Evolutionary conservation across 768 basidiomycete species (phyloP).

Genomic region (Leccinum barrowsii): DNA sequence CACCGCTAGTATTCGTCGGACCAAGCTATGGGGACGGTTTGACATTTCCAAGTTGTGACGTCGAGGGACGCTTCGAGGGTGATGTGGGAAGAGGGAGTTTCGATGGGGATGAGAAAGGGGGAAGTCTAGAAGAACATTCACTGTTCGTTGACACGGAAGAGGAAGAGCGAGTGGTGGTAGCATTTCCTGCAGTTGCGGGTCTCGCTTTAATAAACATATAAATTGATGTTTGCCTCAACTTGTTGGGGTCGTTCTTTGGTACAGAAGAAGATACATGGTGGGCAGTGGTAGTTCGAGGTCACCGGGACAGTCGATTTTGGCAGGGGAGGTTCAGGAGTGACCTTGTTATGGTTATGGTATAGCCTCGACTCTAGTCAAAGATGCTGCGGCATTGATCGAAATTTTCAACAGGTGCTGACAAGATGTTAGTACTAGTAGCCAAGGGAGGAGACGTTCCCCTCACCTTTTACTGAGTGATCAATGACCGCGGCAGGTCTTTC

Average conservation of each 20-base stretch:
- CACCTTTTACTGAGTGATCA: slow-evolving; percentile 1
- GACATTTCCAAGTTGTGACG: slow-evolving; percentile 3
- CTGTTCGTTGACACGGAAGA: slow-evolving; percentile 6
- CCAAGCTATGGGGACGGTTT: slow-evolving; percentile 8
- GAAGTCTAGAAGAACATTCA: slow-evolving; percentile 7
- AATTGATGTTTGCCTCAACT: slow-evolving; percentile 19
- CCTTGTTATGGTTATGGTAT: slow-evolving; percentile 1
- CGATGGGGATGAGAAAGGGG: slow-evolving; percentile 22
- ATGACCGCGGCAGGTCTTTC: not conserved
- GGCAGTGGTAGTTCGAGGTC: not conserved
- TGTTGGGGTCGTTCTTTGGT: slow-evolving; percentile 9
- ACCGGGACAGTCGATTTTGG: slow-evolving; percentile 1
- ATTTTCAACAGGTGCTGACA: slow-evolving; percentile 1
- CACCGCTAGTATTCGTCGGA: not conserved
- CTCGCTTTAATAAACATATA: slow-evolving; percentile 18
- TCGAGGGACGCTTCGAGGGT: slow-evolving; percentile 14
- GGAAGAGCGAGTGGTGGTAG: not conserved
- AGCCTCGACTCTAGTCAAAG: not conserved
- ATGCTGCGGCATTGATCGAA: not conserved
- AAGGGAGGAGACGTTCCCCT: not conserved
- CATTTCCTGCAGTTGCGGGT: not conserved
- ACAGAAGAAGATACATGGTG: slow-evolving; percentile 7
- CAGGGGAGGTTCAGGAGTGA: slow-evolving; percentile 4
- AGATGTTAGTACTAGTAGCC: slow-evolving; percentile 3
- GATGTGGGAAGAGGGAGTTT: slow-evolving; percentile 27